These are phyloP conservation scores for Simmondsia chinensis DNA, from an alignment of 148 eudicot genomes.

Conservation along the genomic window DNA sequence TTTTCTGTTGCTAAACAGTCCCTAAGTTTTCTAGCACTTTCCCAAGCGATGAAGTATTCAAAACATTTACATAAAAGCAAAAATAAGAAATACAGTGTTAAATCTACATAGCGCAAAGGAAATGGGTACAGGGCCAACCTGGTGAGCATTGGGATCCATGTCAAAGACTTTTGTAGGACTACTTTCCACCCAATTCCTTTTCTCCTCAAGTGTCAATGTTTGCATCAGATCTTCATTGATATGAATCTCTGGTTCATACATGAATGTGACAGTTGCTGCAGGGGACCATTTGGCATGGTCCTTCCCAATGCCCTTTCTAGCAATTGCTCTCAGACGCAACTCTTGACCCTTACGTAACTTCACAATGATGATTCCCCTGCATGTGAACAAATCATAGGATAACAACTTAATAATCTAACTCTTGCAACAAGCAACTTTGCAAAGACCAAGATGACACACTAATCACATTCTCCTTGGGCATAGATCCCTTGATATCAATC, in stretches of 20 bases:
- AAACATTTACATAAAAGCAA: background rate
- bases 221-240: conserved; percentile 90
- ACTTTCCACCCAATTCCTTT: conserved; percentile 68
- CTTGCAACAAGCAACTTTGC: too few species aligned
- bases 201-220: conserved; percentile 61
- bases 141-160: conserved; percentile 58
- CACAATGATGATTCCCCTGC: conserved; percentile 90
- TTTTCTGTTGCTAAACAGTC: too few species aligned
- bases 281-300: conserved; percentile 99
- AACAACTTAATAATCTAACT: too few species aligned
- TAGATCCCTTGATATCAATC: too few species aligned
- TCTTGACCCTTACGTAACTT: conserved; percentile 95
- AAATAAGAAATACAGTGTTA: background rate
- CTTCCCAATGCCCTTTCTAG: conserved; percentile 95
- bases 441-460: too few species aligned
- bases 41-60: too few species aligned
- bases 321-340: conserved; percentile 87
- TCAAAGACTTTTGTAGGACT: conserved; percentile 95
- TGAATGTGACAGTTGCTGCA: conserved; percentile 95
- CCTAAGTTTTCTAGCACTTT: too few species aligned
- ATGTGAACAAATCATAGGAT: conserved; percentile 1
- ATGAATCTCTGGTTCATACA: conserved; percentile 92
- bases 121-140: too few species aligned
- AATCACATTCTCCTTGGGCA: too few species aligned
- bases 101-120: too few species aligned